Conservation (phyloP, 306 rosid genomes). For the Cucumis cinereus region DNA sequence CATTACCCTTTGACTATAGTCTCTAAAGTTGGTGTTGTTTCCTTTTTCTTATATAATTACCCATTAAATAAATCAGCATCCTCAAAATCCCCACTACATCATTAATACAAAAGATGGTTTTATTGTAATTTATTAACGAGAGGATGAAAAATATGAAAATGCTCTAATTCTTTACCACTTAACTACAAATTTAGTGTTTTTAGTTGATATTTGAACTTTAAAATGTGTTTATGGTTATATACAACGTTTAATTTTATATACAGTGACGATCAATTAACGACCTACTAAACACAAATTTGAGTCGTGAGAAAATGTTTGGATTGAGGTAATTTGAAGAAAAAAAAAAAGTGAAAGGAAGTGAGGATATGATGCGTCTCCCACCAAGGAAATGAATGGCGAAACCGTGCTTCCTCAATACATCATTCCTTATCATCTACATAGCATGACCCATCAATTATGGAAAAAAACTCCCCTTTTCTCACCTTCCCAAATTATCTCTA, state of each 20-base stretch:
- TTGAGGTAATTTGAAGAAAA: too few species aligned
- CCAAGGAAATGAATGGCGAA: background rate
- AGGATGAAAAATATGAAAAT: background rate
- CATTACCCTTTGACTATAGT: background rate
- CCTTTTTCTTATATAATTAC: background rate
- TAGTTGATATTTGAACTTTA: too few species aligned
- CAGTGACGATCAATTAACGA: too few species aligned
- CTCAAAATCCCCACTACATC: background rate
- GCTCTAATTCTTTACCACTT: background rate
- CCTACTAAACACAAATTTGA: too few species aligned
- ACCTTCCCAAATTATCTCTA: background rate
- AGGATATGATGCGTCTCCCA: background rate
- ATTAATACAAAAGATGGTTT: background rate
- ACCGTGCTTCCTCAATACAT: constrained; percentile 2
- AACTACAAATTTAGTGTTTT: too few species aligned
- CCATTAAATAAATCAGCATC: background rate
- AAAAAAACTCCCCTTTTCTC: constrained; percentile 7
- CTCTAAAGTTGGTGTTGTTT: background rate
- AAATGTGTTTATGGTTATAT: too few species aligned
- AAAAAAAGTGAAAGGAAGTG: background rate
- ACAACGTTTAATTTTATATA: too few species aligned
- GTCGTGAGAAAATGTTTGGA: too few species aligned
- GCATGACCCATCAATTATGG: constrained; percentile 19
- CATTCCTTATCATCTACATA: constrained; percentile 13
- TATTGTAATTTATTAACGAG: background rate